Evolutionary conservation across 805 yeast species (phyloP), one percentile per base, ranked within the genome.

Genomic region (Starmerella cellae): DNA sequence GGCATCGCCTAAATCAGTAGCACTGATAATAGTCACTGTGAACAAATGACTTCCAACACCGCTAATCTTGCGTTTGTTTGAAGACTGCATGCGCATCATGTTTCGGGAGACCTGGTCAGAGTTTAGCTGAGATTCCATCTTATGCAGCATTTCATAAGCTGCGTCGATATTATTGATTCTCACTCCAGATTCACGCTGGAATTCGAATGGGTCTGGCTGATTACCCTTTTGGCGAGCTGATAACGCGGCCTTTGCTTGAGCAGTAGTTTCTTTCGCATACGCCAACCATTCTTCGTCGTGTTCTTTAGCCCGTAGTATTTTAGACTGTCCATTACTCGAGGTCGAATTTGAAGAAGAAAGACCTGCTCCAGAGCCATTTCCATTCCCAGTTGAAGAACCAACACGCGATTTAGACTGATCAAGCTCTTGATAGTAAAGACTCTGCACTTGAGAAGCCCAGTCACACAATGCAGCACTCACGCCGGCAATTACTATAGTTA

Each of bases 111-210:
- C 56, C 31, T 35, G 59, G 52, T 79, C 85, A 0, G 85, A 75
- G 42, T 78, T 74, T 13, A 81, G 49, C 20, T 65, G 55, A 2
- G 66, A 70, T 53, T 55, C 57, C 55, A 53, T 51, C 24, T 45
- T 38, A 28, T 46, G 42, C 14, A 54, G 42, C 43, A 50, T 44
- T 26, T 48, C 45, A 35, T 50, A 49, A 0, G 65, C 64, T 13
- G 51, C 54, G 35, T 59, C 64, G 9, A 84, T 55, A 53, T 84
- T 75, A 58, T 81, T 82, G 46, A 83, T 63, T n/a, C 79, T 75
- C n/a, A 80, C 73, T 60, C 93, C 82, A 0, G 85, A 76, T 41
- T 70, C 67, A 5, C 68, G 63, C 44, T 68, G 65, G 61, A 79
- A 79, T 35, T 71, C 69, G 54, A 85, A 78, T 14, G 67, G 69